A percentile compares a stretch with the other conserved stretches of the same genome.
Conservation (phyloP, 805 yeast genomes). For the Starmerella geochares region DNA sequence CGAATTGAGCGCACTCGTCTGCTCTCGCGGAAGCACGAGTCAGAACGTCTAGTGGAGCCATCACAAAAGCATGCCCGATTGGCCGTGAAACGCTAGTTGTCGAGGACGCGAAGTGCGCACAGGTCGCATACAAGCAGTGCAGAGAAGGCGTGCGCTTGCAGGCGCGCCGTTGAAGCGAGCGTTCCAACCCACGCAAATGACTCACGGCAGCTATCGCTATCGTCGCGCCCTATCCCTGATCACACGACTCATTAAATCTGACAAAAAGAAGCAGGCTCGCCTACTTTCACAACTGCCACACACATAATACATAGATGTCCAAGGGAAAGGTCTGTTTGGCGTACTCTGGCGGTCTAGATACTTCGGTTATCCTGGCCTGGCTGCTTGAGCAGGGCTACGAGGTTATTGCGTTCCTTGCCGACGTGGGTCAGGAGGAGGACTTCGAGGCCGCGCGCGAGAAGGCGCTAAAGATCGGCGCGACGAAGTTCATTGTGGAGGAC, state of each 20-base stretch:
- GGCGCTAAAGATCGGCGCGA: conserved; percentile 94
- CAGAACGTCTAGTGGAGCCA: too few species aligned
- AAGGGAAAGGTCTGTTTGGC: conserved; percentile 99
- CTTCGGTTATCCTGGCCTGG: conserved; percentile 97
- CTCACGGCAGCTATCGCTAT: neutral
- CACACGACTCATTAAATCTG: neutral
- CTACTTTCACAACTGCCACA: neutral
- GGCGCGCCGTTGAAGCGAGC: too few species aligned
- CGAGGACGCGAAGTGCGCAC: too few species aligned
- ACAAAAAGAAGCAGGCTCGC: neutral
- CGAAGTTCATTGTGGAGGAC: conserved; percentile 87
- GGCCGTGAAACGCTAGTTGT: too few species aligned
- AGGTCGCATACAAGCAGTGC: too few species aligned
- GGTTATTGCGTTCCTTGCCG: conserved; percentile 95
- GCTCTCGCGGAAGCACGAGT: too few species aligned
- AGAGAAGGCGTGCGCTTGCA: too few species aligned
- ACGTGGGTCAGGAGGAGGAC: conserved; percentile 99
- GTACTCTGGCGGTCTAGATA: conserved; percentile 97
- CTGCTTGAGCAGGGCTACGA: conserved; percentile 95
- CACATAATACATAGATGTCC: conserved; percentile 71
- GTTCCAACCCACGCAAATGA: too few species aligned
- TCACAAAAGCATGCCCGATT: too few species aligned
- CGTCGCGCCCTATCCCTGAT: conserved; percentile 3
- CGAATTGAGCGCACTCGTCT: too few species aligned
- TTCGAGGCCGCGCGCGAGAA: conserved; percentile 93